Evolutionary conservation across 768 basidiomycete species (phyloP).

Genomic region (Suillus subalutaceus): DNA sequence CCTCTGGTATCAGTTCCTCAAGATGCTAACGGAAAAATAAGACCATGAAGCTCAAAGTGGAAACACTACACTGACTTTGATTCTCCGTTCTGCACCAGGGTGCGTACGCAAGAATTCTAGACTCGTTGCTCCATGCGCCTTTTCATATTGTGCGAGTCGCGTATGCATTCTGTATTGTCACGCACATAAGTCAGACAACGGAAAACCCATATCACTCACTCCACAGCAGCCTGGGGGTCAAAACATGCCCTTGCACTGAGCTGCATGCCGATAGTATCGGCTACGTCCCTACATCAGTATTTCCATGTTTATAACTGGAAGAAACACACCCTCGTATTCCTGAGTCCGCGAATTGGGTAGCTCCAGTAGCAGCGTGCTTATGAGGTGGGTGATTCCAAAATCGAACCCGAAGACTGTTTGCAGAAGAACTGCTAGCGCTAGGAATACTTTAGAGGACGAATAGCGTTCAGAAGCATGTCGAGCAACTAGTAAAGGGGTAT

Average conservation of each 20-base stretch:
- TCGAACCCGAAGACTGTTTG: conserved; percentile 57
- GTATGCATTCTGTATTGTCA: conserved; percentile 62
- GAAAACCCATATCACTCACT: conserved; percentile 44
- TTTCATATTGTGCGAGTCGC: conserved; percentile 64
- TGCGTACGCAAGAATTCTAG: conserved; percentile 80
- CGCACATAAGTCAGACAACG: conserved; percentile 5
- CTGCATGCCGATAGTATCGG: conserved; percentile 83
- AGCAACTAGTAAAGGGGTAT: conserved; percentile 47
- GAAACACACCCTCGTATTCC: conserved; percentile 71
- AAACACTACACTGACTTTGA: conserved; percentile 53
- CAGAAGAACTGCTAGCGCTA: conserved; percentile 45
- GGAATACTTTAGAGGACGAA: conserved; percentile 44
- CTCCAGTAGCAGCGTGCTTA: conserved; percentile 57
- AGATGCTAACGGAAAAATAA: conserved; percentile 42
- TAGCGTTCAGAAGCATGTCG: conserved; percentile 55
- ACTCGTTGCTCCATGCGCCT: conserved; percentile 28
- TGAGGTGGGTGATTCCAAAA: conserved; percentile 48
- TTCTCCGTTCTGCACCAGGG: conserved; percentile 71
- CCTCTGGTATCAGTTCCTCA: conserved; percentile 58
- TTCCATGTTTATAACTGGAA: background rate
- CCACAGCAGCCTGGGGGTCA: conserved; percentile 74
- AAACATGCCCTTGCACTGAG: conserved; percentile 87
- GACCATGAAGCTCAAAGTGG: background rate
- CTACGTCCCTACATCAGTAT: conserved; percentile 38
- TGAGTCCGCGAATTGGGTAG: conserved; percentile 83